These are phyloP conservation scores for Colletotrichum lupini DNA, from an alignment of 2,329 filamentous ascomycete species.

Conservation along the genomic window DNA sequence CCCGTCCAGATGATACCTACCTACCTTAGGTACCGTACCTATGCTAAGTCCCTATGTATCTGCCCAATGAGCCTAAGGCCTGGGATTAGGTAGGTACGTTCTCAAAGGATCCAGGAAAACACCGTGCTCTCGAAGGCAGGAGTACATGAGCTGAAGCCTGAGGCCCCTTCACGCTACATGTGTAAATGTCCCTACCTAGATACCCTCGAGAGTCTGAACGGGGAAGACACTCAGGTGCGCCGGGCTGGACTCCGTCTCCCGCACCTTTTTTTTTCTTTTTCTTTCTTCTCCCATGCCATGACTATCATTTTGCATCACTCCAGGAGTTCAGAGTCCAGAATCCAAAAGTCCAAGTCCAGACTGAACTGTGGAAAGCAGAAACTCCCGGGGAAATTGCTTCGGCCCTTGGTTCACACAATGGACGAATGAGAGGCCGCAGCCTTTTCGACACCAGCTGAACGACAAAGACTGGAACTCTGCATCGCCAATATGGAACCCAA, in stretches of 20 bases:
- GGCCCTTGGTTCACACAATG: background rate
- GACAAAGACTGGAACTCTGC: background rate
- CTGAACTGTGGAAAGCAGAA: background rate
- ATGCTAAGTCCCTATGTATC: too few species aligned
- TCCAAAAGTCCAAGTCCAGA: background rate
- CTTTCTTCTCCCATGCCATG: background rate
- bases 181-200: background rate
- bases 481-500: background rate
- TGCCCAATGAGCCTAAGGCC: too few species aligned
- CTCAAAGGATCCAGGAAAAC: too few species aligned
- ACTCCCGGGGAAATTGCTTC: slow-evolving; percentile 4
- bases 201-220: too few species aligned
- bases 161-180: background rate
- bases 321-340: background rate
- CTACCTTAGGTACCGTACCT: too few species aligned
- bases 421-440: slow-evolving; percentile 11
- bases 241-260: background rate
- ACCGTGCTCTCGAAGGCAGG: too few species aligned
- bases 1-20: too few species aligned
- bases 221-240: background rate
- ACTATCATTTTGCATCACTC: too few species aligned
- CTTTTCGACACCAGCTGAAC: slow-evolving; percentile 20
- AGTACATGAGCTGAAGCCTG: too few species aligned
- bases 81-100: too few species aligned
- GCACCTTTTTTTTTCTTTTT: background rate